These are phyloP conservation scores for Syncephalis plumigaleata DNA, from an alignment of 371 early-diverging fungal species.

Conservation along the genomic window DNA sequence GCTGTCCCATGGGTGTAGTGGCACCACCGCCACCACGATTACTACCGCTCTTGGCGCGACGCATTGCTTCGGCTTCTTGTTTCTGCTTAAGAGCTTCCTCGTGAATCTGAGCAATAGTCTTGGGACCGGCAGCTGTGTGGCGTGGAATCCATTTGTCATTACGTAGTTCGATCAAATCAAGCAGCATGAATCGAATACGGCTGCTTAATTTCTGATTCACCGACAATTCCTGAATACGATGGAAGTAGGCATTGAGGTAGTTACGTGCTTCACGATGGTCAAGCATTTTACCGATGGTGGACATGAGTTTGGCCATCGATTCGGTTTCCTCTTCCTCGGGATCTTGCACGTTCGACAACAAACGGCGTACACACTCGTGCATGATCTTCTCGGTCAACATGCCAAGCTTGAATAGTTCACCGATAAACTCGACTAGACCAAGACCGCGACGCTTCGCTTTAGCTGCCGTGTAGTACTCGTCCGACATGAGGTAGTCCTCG, in stretches of 20 bases:
- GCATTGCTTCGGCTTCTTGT: constrained; percentile 39
- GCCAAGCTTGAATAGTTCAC: constrained; percentile 78
- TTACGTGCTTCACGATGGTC: constrained; percentile 18
- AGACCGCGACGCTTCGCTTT: constrained; percentile 90
- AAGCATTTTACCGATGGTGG: constrained; percentile 62
- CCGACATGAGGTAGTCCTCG: constrained; percentile 31
- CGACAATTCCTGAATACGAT: constrained; percentile 47
- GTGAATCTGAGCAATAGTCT: constrained; percentile 80
- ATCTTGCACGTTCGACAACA: constrained; percentile 33
- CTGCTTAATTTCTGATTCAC: constrained; percentile 44
- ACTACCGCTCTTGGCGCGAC: constrained; percentile 41
- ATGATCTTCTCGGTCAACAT: constrained; percentile 87
- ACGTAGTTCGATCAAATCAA: constrained; percentile 83
- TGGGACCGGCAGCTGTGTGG: constrained; percentile 46
- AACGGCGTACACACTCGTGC: constrained; percentile 61
- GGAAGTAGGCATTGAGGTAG: constrained; percentile 66
- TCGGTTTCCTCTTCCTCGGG: constrained; percentile 92
- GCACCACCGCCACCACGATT: constrained; percentile 14
- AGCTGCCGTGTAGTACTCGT: constrained; percentile 66
- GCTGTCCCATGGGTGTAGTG: neutral
- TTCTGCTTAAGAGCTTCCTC: constrained; percentile 49
- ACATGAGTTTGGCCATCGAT: constrained; percentile 75
- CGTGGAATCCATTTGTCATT: constrained; percentile 58
- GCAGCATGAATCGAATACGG: constrained; percentile 84
- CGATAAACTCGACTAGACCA: constrained; percentile 84